A percentile compares a stretch with the other conserved stretches of the same genome.
phyloP scores from a whole-genome alignment of 1,139 yeast genomes.

The Yamadazyma diospyri region DNA sequence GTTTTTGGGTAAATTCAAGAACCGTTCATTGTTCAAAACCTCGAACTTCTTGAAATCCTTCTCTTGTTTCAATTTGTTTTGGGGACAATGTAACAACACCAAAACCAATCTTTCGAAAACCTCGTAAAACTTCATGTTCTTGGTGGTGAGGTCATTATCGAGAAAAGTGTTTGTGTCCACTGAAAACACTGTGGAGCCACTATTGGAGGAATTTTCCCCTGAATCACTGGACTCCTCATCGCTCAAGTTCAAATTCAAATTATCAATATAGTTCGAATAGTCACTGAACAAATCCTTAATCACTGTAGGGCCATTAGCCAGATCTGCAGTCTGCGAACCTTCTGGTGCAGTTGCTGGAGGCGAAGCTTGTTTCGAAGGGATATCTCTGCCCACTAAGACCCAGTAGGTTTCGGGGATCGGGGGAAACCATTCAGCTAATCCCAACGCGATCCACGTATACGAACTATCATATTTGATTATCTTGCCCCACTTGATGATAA shows the following conservation, averaged over 20 bases:
- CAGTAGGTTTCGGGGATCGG: slow-evolving; percentile 47
- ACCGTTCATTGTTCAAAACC: slow-evolving; percentile 18
- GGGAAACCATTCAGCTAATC: slow-evolving; percentile 88
- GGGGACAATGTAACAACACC: slow-evolving; percentile 71
- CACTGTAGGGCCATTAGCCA: slow-evolving; percentile 1
- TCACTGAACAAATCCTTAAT: slow-evolving; percentile 45
- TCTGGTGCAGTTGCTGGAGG: not conserved
- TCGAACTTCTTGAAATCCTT: slow-evolving; percentile 6
- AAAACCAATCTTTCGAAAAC: slow-evolving; percentile 74
- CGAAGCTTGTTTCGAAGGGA: slow-evolving; percentile 9
- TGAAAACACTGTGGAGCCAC: slow-evolving; percentile 1
- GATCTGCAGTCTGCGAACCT: not conserved
- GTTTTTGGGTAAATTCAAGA: slow-evolving; percentile 43
- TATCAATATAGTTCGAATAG: slow-evolving; percentile 44
- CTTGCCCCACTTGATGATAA: slow-evolving; percentile 74
- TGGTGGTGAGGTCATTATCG: not conserved
- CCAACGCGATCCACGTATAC: slow-evolving; percentile 82
- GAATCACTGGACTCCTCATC: slow-evolving; percentile 21
- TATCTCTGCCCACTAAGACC: slow-evolving; percentile 44
- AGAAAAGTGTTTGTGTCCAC: not conserved
- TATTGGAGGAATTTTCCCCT: not conserved
- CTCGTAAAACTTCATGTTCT: slow-evolving; percentile 56
- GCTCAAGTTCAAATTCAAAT: slow-evolving; percentile 13
- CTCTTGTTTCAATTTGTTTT: slow-evolving; percentile 25
- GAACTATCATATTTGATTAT: slow-evolving; percentile 78